These are phyloP conservation scores for Populus hybrid DNA, from an alignment of 441 rosid genomes.

Conservation along the genomic window DNA sequence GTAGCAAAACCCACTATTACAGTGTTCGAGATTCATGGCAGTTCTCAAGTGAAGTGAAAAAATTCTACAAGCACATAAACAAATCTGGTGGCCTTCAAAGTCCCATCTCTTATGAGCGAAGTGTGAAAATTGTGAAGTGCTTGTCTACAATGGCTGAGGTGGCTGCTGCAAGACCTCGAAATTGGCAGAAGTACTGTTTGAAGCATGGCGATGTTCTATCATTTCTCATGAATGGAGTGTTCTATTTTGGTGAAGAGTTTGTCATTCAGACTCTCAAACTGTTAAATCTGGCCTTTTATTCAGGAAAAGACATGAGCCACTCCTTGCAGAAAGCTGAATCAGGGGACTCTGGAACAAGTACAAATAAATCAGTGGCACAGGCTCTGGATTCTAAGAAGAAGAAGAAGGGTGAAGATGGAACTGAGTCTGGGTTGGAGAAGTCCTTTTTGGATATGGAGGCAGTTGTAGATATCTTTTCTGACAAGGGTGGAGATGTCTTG, in stretches of 20 bases:
- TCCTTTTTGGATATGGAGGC: conserved; percentile 96
- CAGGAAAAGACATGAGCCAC: conserved; percentile 82
- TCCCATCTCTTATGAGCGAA: conserved; percentile 85
- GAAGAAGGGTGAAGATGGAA: conserved; percentile 95
- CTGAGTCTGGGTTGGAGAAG: conserved; percentile 81
- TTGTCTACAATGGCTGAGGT: conserved; percentile 96
- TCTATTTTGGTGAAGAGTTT: conserved; percentile 94
- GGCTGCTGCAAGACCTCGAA: conserved; percentile 94
- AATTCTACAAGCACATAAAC: conserved; percentile 79
- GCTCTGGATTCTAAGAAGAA: conserved; percentile 87
- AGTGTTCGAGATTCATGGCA: conserved; percentile 99
- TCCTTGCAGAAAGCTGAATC: conserved; percentile 68
- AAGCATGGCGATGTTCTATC: conserved; percentile 89
- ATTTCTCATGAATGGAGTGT: conserved; percentile 75
- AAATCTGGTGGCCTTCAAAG: conserved; percentile 96
- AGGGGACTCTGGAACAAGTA: conserved; percentile 60
- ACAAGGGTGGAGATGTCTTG: conserved; percentile 75
- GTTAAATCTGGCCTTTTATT: conserved; percentile 85
- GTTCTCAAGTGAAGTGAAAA: conserved; percentile 91
- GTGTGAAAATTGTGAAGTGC: conserved; percentile 97
- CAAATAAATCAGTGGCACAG: conserved; percentile 71
- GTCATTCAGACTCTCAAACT: conserved; percentile 95
- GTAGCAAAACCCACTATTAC: conserved; percentile 98
- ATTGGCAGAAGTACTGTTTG: conserved; percentile 99
- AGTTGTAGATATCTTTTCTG: conserved; percentile 73